Conservation (phyloP, 2,329 filamentous ascomycete species). For the Geosmithia putterillii region DNA sequence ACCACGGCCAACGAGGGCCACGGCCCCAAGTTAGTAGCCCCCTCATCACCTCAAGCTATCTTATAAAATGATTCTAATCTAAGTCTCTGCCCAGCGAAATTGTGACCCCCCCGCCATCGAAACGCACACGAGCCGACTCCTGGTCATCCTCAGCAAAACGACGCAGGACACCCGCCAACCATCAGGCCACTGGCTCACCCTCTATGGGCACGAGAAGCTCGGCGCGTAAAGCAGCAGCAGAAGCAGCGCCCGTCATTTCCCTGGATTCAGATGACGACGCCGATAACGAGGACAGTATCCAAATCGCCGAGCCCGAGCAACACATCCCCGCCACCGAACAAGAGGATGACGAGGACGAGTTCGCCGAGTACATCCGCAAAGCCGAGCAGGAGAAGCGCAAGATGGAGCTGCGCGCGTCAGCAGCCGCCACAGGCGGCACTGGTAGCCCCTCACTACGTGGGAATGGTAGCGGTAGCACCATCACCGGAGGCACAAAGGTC, state of each 20-base stretch:
- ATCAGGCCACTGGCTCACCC: background rate
- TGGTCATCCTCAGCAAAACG: constrained; percentile 7
- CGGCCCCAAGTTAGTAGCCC: background rate
- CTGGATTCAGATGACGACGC: constrained; percentile 17
- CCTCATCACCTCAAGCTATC: background rate
- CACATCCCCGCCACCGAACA: background rate
- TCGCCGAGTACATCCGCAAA: constrained; percentile 30
- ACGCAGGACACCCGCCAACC: background rate
- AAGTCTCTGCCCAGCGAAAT: constrained; percentile 12
- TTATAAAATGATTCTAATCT: background rate
- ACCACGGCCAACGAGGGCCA: constrained; percentile 2
- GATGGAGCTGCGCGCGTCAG: background rate
- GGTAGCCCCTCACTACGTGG: background rate
- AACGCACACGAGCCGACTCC: constrained; percentile 17
- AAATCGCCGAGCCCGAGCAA: constrained; percentile 9
- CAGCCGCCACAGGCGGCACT: background rate
- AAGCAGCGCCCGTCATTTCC: constrained; percentile 10
- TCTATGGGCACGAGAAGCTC: background rate
- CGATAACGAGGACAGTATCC: constrained; percentile 6
- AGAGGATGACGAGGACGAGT: constrained; percentile 1
- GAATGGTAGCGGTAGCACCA: background rate
- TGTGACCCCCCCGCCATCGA: constrained; percentile 24
- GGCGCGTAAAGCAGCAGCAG: background rate
- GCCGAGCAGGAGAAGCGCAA: constrained; percentile 14
- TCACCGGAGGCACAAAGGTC: constrained; percentile 5